Evolutionary conservation across 1,139 yeast species (phyloP).

Genomic region (Geotrichum aggregatum): DNA sequence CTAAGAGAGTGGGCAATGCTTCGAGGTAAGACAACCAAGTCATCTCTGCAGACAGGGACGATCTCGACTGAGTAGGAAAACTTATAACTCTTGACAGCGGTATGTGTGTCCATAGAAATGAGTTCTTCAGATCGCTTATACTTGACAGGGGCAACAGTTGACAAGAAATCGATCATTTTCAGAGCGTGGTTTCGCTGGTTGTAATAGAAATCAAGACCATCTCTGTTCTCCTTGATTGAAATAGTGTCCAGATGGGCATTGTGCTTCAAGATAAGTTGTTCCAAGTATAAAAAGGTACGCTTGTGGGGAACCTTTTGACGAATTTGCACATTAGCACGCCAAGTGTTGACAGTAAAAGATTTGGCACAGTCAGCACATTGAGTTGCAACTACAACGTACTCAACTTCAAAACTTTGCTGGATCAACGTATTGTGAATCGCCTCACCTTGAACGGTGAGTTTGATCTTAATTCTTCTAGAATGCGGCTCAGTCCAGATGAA

Average conservation of each 20-base stretch:
- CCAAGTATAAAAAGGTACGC: conserved; percentile 90
- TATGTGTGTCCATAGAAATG: conserved; percentile 86
- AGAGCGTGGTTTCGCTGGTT: conserved; percentile 86
- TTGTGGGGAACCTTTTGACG: conserved; percentile 97
- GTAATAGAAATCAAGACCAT: conserved; percentile 92
- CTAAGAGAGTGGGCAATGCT: conserved; percentile 81
- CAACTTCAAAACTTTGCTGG: conserved; percentile 94
- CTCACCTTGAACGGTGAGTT: conserved; percentile 94
- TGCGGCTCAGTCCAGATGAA: conserved; percentile 99
- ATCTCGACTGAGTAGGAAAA: conserved; percentile 90
- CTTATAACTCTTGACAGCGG: conserved; percentile 82
- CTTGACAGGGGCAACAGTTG: conserved; percentile 83
- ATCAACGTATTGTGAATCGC: conserved; percentile 88
- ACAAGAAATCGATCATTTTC: conserved; percentile 86
- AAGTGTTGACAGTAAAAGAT: conserved; percentile 89
- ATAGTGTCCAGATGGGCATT: conserved; percentile 94
- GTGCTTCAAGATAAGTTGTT: conserved; percentile 88
- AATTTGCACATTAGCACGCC: conserved; percentile 96
- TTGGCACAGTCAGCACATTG: conserved; percentile 99
- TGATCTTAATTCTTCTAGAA: conserved; percentile 86
- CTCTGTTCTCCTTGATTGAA: conserved; percentile 85
- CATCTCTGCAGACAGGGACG: conserved; percentile 97
- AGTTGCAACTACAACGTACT: conserved; percentile 88
- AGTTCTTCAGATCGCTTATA: conserved; percentile 85
- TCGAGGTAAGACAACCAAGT: conserved; percentile 82